Base-by-base conservation (phyloP, 2,329 filamentous ascomycete genomes). In the Colletotrichum aenigma region DNA sequence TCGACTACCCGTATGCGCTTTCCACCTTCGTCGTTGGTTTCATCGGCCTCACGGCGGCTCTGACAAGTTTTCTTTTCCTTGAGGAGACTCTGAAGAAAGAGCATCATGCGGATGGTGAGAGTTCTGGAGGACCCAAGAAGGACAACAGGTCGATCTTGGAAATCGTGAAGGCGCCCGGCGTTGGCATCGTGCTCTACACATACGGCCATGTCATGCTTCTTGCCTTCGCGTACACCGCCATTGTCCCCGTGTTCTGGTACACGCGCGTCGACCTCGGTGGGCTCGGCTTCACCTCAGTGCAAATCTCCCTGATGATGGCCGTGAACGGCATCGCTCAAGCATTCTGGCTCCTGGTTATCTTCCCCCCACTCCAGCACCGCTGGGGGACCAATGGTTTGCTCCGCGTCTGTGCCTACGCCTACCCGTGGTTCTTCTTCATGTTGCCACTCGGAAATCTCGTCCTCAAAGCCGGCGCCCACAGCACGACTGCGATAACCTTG, bases 151-250 rank as follows among this genome's bases (percentile, higher is more conserved):
- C 67, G 7, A 61, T 71, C 34, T 18, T 7, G 28, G 79, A 80
- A 38, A 87, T 96, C 13, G 70, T 95, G 71, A 89, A 87, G 52
- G 84, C 89, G 0, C 93, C 93, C 0, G 92, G 93, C 12, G 93
- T 96, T 2, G 84, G 84, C n/a, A 86, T 88, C 30, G 93, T 94
- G 2, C 86, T 96, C 4, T 91, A 90, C 80, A 86, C 93, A 55
- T 95, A 93, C 81, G 88, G 87, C 3, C 91, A 94, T 81, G 87
- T 92, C 55, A 93, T 93, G 89, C 82, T 95, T 4, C 89, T 96
- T 6, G 94, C 91, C 0, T 92, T 94, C 76, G 88, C 91, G 2
- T 96, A 93, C 82, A 96, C 94, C 0, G 93, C 94, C 71, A 87
- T 96, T 52, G 81, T 90, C 2, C 93, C 94, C 0, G 88, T 96